Base-by-base conservation (phyloP, 2,329 filamentous ascomycete genomes). In the Hypoxylon sp. region DNA sequence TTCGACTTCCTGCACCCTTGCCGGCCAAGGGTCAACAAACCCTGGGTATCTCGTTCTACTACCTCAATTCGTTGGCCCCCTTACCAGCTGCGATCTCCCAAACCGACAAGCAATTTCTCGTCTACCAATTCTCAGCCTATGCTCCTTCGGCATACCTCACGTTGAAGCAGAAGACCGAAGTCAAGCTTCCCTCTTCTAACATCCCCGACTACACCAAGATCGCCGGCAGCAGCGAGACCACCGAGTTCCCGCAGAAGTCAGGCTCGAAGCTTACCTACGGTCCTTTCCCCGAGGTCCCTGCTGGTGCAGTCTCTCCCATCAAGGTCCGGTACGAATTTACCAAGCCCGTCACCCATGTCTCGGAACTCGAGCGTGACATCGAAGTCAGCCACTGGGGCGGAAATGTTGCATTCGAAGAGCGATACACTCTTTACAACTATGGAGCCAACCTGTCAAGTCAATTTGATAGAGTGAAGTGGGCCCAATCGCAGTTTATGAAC, bases 301-400 rank as follows among this genome's bases (percentile, higher is more conserved):
- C 91, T 5, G 90, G 90, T 43, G 88, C 88, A 7, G 69, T 78
- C 35, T 82, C 90, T 65, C 85, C 87, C 12, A 85, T 91, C 51
- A 84, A 80, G 60, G 87, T 97, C 43, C 89, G 94, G 55, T 97
- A 96, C 73, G 92, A 99, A 72, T 97, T 94, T 75, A 97, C 90
- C 59, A 95, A 93, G 74, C 93, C 94, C 8, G 78, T 99, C 49
- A 88, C 86, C 31, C 90, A 94, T 67, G 83, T 91, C 40, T 84
- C 85, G 23, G 78, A 83, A 11, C 78, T 99, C 52, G 90, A 97
- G 74, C 87, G 94, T 53, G 92, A 97, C 66, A 77, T 99, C 57
- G 94, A 99, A 72, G 88, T 99, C 64, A 96, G 90, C 69, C 94
- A 97, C 73, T 99, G 94, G 94, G 94, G 94, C 61, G 94, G 94